phyloP scores from a whole-genome alignment of 1,139 yeast genomes.

The Hyphopichia fennica region DNA sequence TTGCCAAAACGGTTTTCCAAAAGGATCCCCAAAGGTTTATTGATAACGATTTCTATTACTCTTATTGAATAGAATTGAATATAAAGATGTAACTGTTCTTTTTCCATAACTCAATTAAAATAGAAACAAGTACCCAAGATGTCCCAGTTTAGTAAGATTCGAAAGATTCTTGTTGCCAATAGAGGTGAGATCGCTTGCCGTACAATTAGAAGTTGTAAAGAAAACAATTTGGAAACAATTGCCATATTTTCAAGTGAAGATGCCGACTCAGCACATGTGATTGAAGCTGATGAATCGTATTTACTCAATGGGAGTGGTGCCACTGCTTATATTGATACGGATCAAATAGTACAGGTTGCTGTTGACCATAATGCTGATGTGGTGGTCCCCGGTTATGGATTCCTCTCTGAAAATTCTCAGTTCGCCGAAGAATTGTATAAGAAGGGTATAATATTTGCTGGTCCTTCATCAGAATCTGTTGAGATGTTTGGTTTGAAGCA shows the following conservation, averaged over 20 bases:
- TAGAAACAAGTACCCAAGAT: neutral
- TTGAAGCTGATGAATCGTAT: constrained; percentile 31
- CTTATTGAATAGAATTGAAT: too few species aligned
- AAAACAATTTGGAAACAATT: constrained; percentile 35
- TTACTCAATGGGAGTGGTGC: constrained; percentile 39
- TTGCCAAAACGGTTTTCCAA: too few species aligned
- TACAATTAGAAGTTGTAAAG: constrained; percentile 37
- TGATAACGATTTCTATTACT: too few species aligned
- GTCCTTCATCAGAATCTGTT: constrained; percentile 41
- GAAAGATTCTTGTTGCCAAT: constrained; percentile 41
- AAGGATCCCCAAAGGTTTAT: too few species aligned
- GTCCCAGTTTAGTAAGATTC: constrained; percentile 13
- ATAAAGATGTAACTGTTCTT: too few species aligned
- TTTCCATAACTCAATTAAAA: too few species aligned
- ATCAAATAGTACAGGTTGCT: constrained; percentile 39
- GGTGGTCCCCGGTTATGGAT: constrained; percentile 48
- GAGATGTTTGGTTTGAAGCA: constrained; percentile 36
- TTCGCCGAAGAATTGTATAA: constrained; percentile 39
- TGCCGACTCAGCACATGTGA: constrained; percentile 39
- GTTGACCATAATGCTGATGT: constrained; percentile 32
- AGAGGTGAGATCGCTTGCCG: constrained; percentile 51
- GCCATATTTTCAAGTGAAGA: constrained; percentile 45
- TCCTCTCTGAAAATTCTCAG: constrained; percentile 39
- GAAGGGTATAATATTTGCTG: constrained; percentile 42
- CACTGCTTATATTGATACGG: constrained; percentile 43